phyloP scores from a whole-genome alignment of 106 monocot species.

The Gastrodia elata region DNA sequence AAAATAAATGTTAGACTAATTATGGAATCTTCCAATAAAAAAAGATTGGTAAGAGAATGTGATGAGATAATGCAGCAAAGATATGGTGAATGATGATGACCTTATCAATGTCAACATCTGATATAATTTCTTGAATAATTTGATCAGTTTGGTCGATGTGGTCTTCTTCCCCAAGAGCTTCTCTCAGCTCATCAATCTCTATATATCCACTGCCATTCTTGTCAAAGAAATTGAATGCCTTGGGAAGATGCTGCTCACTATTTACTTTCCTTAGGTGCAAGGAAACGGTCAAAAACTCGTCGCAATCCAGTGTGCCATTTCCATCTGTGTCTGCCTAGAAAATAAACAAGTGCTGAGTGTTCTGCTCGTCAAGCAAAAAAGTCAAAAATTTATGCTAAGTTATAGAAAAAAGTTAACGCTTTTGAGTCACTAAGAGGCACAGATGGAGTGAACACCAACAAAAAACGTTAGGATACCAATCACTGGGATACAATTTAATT shows the following conservation, averaged over 20 bases:
- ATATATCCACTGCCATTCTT: constrained; percentile 77
- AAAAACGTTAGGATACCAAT: no score
- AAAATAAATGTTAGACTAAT: neutral
- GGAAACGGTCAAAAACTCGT: constrained; percentile 72
- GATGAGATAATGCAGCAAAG: neutral
- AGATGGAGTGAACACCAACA: no score
- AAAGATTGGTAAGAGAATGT: neutral
- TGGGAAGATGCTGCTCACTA: constrained; percentile 51
- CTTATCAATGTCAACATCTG: constrained; percentile 76
- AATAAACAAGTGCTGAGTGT: constrained; percentile 8
- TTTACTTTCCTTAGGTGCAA: constrained; percentile 59
- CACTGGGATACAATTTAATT: no score
- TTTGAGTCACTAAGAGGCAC: no score
- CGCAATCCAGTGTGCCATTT: constrained; percentile 66
- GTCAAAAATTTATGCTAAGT: no score
- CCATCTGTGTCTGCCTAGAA: constrained; percentile 73
- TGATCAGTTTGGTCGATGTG: constrained; percentile 38
- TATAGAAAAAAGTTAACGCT: no score
- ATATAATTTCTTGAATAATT: constrained; percentile 55
- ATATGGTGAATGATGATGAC: constrained; percentile 6
- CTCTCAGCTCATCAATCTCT: constrained; percentile 74
- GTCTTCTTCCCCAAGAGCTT: constrained; percentile 46
- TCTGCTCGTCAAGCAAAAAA: no score
- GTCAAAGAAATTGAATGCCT: constrained; percentile 74
- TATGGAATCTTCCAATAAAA: neutral